Evolutionary conservation across 179 eudicot species (phyloP).

Genomic region (Carnegiea gigantea): DNA sequence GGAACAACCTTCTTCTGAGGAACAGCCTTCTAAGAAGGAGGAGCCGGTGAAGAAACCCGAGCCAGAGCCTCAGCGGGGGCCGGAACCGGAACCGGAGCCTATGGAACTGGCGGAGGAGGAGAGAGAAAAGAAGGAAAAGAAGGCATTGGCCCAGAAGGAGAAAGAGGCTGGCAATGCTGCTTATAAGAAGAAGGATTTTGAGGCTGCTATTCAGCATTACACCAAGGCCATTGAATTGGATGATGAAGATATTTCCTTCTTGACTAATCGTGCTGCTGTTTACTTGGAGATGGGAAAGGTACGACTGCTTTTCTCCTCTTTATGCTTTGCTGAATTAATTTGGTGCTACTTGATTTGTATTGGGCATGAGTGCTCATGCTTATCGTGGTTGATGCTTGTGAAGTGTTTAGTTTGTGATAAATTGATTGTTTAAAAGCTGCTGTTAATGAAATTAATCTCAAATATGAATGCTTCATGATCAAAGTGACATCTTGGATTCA

Average conservation of each 20-base stretch:
- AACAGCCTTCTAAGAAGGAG: not conserved
- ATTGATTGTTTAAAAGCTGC: not conserved
- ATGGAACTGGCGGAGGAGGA: slow-evolving; percentile 54
- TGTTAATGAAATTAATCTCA: not conserved
- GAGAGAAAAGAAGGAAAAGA: slow-evolving; percentile 56
- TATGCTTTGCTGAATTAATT: not conserved
- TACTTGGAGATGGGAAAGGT: slow-evolving; percentile 94
- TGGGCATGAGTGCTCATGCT: not conserved
- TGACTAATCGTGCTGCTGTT: slow-evolving; percentile 96
- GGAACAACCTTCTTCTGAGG: slow-evolving; percentile 13
- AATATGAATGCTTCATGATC: not conserved
- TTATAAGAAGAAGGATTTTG: slow-evolving; percentile 91
- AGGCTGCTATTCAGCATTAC: slow-evolving; percentile 63
- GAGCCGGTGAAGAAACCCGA: slow-evolving; percentile 42
- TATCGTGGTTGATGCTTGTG: too few relatives aligned
- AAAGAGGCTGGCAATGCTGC: slow-evolving; percentile 93
- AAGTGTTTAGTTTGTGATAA: not conserved
- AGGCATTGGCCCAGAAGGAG: slow-evolving; percentile 69
- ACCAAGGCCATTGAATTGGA: slow-evolving; percentile 67
- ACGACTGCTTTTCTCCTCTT: not conserved
- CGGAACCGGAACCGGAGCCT: slow-evolving; percentile 14
- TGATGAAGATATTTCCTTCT: slow-evolving; percentile 80
- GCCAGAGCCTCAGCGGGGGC: slow-evolving; percentile 43
- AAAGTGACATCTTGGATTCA: not conserved
- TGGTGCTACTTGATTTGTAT: not conserved